These are phyloP conservation scores for Euclidium syriacum DNA, from an alignment of 345 rosid species.

Conservation along the genomic window DNA sequence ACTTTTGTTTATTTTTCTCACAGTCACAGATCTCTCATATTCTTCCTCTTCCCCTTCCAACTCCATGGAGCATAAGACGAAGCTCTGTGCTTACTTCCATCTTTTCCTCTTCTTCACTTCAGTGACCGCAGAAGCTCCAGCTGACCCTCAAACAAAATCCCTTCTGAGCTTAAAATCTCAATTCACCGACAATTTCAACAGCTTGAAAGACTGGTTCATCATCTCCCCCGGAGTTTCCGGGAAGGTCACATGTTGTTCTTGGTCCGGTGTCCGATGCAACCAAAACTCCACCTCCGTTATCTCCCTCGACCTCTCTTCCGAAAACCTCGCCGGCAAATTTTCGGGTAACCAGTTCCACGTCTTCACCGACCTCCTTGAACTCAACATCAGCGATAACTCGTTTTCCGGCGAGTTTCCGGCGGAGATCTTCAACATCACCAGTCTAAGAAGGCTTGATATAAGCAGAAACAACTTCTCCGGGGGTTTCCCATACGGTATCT, in stretches of 20 bases:
- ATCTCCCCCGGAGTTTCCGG: conserved; percentile 34
- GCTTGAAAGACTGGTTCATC: conserved; percentile 61
- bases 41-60: neutral
- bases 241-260: conserved; percentile 67
- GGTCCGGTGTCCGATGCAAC: conserved; percentile 80
- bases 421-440: conserved; percentile 48
- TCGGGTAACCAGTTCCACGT: conserved; percentile 45
- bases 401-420: conserved; percentile 64
- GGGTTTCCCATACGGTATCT: conserved; percentile 50
- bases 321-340: conserved; percentile 55
- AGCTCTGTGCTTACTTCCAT: conserved; percentile 8
- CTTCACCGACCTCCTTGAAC: conserved; percentile 65
- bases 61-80: conserved; percentile 12
- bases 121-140: conserved; percentile 29
- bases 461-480: conserved; percentile 86
- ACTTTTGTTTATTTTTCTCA: conserved; percentile 5
- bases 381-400: conserved; percentile 76
- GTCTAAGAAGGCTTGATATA: conserved; percentile 62
- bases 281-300: conserved; percentile 48
- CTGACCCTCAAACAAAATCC: conserved; percentile 61
- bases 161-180: conserved; percentile 70
- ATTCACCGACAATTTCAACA: conserved; percentile 39
- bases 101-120: conserved; percentile 27
- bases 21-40: neutral
- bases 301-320: conserved; percentile 58